These are phyloP conservation scores for Chytriomyces sp. DNA, from an alignment of 192 early-diverging fungal genomes.

Conservation along the genomic window DNA sequence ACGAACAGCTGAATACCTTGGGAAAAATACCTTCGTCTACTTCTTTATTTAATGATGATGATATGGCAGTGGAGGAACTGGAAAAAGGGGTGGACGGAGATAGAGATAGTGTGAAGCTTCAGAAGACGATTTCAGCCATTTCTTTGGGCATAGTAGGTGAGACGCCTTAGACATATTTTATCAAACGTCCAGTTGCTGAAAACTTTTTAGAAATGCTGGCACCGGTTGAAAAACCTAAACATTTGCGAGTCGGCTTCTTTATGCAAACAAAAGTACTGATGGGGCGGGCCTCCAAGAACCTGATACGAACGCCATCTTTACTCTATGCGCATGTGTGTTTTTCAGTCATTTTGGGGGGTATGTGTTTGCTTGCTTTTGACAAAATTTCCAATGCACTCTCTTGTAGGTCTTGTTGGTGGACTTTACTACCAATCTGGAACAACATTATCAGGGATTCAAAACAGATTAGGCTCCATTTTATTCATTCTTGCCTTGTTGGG, in stretches of 20 bases:
- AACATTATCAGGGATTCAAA: constrained; percentile 70
- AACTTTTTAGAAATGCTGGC: constrained; percentile 1
- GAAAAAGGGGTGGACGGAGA: constrained; percentile 18
- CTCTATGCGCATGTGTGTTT: constrained; percentile 75
- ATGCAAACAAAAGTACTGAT: constrained; percentile 75
- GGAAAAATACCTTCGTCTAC: no score
- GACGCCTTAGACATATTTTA: neutral
- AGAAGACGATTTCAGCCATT: neutral
- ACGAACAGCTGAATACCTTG: neutral
- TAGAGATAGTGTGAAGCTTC: neutral
- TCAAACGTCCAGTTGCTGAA: neutral
- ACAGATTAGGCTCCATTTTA: constrained; percentile 69
- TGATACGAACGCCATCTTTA: constrained; percentile 78
- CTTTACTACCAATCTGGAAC: constrained; percentile 64
- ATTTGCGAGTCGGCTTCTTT: constrained; percentile 49
- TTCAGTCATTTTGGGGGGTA: constrained; percentile 66
- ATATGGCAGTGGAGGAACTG: neutral
- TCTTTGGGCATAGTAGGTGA: neutral
- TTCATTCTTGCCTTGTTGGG: constrained; percentile 71
- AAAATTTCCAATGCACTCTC: neutral
- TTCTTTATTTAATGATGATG: neutral
- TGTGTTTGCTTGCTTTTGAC: neutral
- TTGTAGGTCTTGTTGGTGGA: constrained; percentile 59
- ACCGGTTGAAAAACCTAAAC: constrained; percentile 22
- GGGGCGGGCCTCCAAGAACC: constrained; percentile 77